Percentiles rank a stretch among this genome's conserved stretches.
These are phyloP conservation scores for Carnegiea gigantea DNA, from an alignment of 179 eudicot species.

Conservation along the genomic window DNA sequence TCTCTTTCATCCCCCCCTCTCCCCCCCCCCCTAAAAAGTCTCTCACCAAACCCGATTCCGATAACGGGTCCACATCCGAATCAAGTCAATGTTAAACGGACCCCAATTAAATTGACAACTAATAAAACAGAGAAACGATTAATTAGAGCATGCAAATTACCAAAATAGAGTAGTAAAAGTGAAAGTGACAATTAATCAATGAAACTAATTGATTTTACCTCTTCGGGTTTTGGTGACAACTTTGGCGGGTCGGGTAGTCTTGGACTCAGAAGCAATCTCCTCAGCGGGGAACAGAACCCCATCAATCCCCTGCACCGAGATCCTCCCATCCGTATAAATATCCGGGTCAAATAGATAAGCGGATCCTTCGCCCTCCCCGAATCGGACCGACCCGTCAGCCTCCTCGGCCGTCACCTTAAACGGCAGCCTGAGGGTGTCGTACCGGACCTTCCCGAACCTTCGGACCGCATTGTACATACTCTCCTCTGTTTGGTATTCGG, in stretches of 20 bases:
- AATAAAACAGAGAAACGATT: not conserved
- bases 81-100: too few species aligned
- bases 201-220: slow-evolving; percentile 39
- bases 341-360: slow-evolving; percentile 92
- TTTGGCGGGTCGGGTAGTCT: slow-evolving; percentile 47
- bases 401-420: slow-evolving; percentile 82
- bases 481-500: slow-evolving; percentile 94
- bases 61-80: too few species aligned
- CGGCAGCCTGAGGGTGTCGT: slow-evolving; percentile 79
- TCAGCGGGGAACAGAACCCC: slow-evolving; percentile 72
- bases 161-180: too few species aligned
- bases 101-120: not conserved
- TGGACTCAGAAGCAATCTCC: slow-evolving; percentile 30
- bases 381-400: slow-evolving; percentile 88
- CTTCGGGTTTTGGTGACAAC: slow-evolving; percentile 63
- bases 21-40: too few species aligned
- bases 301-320: slow-evolving; percentile 92
- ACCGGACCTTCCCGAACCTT: slow-evolving; percentile 77
- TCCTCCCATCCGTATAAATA: slow-evolving; percentile 90
- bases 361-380: slow-evolving; percentile 72
- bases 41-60: not conserved
- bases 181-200: not conserved
- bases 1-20: too few species aligned
- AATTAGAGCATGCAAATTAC: not conserved
- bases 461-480: slow-evolving; percentile 95